Conservation (phyloP, 2,329 filamentous ascomycete species). For the Fusarium napiforme region DNA sequence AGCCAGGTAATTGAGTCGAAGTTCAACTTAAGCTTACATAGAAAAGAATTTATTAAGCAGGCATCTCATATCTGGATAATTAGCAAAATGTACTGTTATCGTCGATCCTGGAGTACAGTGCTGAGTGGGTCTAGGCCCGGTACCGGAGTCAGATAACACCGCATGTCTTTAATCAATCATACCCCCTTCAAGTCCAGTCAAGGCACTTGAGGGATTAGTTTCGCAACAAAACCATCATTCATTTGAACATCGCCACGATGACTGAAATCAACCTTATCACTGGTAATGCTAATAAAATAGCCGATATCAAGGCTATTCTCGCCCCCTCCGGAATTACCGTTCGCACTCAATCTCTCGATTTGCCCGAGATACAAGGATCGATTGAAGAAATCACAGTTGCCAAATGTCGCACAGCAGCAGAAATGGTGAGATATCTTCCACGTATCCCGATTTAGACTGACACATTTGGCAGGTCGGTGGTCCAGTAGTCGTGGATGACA, state of each 20-base stretch:
- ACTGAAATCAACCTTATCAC: background rate
- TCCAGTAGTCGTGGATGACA: background rate
- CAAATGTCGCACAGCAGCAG: background rate
- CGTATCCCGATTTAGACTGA: rapidly evolving
- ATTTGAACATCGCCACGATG: no score
- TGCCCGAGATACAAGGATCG: background rate
- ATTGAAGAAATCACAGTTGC: background rate
- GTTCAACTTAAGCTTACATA: no score
- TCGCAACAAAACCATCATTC: background rate
- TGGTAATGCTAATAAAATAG: background rate
- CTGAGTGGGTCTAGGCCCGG: no score
- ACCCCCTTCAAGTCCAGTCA: no score
- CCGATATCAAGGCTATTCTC: background rate
- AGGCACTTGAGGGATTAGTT: no score
- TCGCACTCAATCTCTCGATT: background rate
- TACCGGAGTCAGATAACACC: no score
- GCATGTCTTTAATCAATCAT: no score
- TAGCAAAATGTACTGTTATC: no score
- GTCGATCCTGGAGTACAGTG: no score
- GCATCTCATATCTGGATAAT: no score
- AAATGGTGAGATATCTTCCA: background rate
- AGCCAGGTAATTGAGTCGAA: no score
- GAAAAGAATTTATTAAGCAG: no score
- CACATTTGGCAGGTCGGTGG: background rate
- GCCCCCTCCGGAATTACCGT: background rate